Evolutionary conservation across 805 yeast species (phyloP).

Genomic region (Scheffersomyces lignosus): DNA sequence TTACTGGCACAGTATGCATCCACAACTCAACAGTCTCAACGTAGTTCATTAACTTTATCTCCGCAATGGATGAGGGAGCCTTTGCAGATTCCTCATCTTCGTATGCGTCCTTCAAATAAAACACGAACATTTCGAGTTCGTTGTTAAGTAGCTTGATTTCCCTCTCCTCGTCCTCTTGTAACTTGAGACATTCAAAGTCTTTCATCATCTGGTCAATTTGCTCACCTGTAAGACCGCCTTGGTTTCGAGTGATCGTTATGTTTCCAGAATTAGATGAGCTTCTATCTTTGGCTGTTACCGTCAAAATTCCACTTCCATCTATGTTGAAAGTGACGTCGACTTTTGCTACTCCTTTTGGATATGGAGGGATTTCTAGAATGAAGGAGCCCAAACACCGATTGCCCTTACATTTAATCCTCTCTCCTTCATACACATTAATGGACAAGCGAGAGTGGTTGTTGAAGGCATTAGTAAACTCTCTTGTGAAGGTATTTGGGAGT

Average conservation of each 20-base stretch:
- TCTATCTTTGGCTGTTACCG: constrained; percentile 97
- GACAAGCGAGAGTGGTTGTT: constrained; percentile 97
- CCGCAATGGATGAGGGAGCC: too few relatives aligned
- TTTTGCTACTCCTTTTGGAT: constrained; percentile 98
- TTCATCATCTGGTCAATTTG: constrained; percentile 96
- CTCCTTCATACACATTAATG: constrained; percentile 99
- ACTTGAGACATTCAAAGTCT: too few relatives aligned
- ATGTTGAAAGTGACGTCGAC: constrained; percentile 97
- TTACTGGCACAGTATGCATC: too few relatives aligned
- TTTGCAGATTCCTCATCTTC: too few relatives aligned
- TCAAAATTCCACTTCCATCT: constrained; percentile 98
- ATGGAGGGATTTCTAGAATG: constrained; percentile 96
- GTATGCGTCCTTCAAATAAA: too few relatives aligned
- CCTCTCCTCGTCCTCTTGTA: too few relatives aligned
- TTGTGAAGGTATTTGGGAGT: constrained; percentile 96
- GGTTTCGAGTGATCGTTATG: constrained; percentile 98
- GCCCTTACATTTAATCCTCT: constrained; percentile 96
- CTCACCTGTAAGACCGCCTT: constrained; percentile 87
- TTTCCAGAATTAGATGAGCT: constrained; percentile 96
- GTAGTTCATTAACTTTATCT: too few relatives aligned
- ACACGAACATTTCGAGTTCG: too few relatives aligned
- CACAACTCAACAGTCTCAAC: too few relatives aligned
- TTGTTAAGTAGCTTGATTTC: too few relatives aligned
- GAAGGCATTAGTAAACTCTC: constrained; percentile 87
- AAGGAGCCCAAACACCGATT: constrained; percentile 96